These are phyloP conservation scores for Davidsoniella neocaledoniae DNA, from an alignment of 2,329 filamentous ascomycete genomes.

Conservation along the genomic window DNA sequence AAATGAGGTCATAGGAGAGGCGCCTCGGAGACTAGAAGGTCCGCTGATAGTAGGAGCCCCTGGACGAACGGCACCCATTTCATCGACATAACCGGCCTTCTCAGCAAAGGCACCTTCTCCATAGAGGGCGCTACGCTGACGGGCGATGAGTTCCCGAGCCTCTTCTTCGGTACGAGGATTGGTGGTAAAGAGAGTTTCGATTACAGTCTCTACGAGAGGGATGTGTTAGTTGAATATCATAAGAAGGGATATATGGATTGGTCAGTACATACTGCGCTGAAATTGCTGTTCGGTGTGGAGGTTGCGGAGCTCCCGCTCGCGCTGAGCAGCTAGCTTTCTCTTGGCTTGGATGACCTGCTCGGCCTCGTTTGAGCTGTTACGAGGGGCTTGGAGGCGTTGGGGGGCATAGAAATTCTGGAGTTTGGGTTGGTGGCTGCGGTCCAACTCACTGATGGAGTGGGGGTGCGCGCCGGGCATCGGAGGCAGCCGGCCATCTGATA, in stretches of 20 bases:
- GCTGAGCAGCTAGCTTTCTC: constrained; percentile 96
- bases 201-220: constrained; percentile 29
- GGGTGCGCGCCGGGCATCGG: constrained; percentile 43
- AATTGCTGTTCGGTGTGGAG: constrained; percentile 99
- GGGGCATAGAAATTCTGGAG: constrained; percentile 87
- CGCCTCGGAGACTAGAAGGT: constrained; percentile 49
- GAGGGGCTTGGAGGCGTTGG: constrained; percentile 70
- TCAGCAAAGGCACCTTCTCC: constrained; percentile 58
- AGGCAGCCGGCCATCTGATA: constrained; percentile 48
- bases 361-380: constrained; percentile 64
- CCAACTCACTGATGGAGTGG: constrained; percentile 76
- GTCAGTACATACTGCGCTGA: constrained; percentile 71
- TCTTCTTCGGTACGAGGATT: constrained; percentile 94
- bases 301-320: constrained; percentile 96
- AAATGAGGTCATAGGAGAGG: constrained; percentile 62
- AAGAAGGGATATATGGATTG: not conserved
- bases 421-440: constrained; percentile 45
- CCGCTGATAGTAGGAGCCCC: constrained; percentile 50
- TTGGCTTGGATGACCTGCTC: constrained; percentile 99
- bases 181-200: constrained; percentile 25
- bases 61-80: constrained; percentile 44
- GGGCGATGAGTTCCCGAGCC: constrained; percentile 85
- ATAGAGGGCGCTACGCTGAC: constrained; percentile 88
- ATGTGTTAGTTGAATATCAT: not conserved
- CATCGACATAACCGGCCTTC: constrained; percentile 49